Base-by-base conservation (phyloP, 1,139 yeast genomes). In the Nadsonia commutata region DNA sequence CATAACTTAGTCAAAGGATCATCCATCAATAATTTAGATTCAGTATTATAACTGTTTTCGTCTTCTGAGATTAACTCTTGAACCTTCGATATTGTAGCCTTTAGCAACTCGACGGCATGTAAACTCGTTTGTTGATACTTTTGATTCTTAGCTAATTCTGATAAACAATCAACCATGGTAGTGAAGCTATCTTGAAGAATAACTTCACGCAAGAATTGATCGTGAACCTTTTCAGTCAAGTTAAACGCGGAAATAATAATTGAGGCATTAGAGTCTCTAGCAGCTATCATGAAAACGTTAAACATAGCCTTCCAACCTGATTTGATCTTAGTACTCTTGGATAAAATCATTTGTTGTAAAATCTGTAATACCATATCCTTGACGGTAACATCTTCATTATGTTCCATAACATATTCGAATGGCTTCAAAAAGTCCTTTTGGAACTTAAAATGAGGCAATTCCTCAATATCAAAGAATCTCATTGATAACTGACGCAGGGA, bases 241-340 rank as follows among this genome's bases (percentile, higher is more conserved):
- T 73, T 72, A 58, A 71, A 80, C 1, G 86, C 75, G 49, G 76
- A 77, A 43, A 65, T 58, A 1, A 83, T 90, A 49, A 82, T 66
- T 2, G 68, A 58, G 50, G 36, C 40, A 4, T 33, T 21, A 1
- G 33, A 38, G n/a, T 43, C 38, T 41, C 63, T 66, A 0, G 84
- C 82, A 2, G 83, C 83, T 21, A 71, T 74, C 0, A 76, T 68
- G 52, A 88, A 75, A 1, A 86, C 85, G 20, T 78, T 80, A 55
- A 90, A 78, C 48, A 93, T 80, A 0, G 97, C 79, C 49, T 76
- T 76, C 99, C 99, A 93, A 38, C 99, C 99, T 27, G 97, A 86
- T 58, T 76, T 80, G 48, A 93, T 83, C 48, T 75, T 74, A 4
- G 64, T 66, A 5, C 90, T 77, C 55, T 88, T 80, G 16, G 90